Percentiles rank a stretch among this genome's conserved stretches.
These are phyloP conservation scores for Fusarium torreyae DNA, from an alignment of 2,329 filamentous ascomycete species.

Conservation along the genomic window DNA sequence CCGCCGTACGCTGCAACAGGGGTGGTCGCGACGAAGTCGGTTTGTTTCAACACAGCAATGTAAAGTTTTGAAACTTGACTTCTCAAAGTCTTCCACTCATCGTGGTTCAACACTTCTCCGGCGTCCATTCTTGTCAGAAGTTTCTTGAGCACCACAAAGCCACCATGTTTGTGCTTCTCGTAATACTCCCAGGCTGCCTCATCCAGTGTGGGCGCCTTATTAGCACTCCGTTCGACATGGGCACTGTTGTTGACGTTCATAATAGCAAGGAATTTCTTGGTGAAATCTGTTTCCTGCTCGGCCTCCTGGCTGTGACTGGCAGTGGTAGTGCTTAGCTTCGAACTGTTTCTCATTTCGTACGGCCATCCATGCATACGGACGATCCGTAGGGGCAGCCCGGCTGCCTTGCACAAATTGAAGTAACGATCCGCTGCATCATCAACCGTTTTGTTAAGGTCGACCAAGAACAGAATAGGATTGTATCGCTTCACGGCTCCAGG, in stretches of 20 bases:
- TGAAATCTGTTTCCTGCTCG: conserved; percentile 52
- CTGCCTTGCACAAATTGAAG: conserved; percentile 54
- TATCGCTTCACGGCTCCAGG: conserved; percentile 39
- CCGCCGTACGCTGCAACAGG: conserved; percentile 59
- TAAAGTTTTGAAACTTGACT: conserved; percentile 57
- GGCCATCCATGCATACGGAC: conserved; percentile 61
- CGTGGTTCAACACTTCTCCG: conserved; percentile 47
- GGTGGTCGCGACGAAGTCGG: conserved; percentile 64
- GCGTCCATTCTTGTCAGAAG: conserved; percentile 55
- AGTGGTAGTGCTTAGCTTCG: conserved; percentile 47
- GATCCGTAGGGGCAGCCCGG: conserved; percentile 54
- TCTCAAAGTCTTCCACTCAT: conserved; percentile 52
- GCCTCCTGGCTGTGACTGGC: not conserved
- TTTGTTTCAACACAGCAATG: conserved; percentile 54
- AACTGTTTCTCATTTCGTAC: conserved; percentile 54
- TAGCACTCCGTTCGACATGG: conserved; percentile 22
- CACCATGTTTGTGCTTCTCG: conserved; percentile 50
- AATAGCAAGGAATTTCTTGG: conserved; percentile 54
- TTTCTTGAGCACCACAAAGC: conserved; percentile 55
- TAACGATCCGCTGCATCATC: conserved; percentile 63
- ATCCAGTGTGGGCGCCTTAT: conserved; percentile 59
- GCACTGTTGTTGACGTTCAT: conserved; percentile 44
- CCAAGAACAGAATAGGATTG: conserved; percentile 60
- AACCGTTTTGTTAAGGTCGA: conserved; percentile 64
- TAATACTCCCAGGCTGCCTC: conserved; percentile 61